These are phyloP conservation scores for Podospora australis DNA, from an alignment of 495 filamentous ascomycete species.

Conservation along the genomic window DNA sequence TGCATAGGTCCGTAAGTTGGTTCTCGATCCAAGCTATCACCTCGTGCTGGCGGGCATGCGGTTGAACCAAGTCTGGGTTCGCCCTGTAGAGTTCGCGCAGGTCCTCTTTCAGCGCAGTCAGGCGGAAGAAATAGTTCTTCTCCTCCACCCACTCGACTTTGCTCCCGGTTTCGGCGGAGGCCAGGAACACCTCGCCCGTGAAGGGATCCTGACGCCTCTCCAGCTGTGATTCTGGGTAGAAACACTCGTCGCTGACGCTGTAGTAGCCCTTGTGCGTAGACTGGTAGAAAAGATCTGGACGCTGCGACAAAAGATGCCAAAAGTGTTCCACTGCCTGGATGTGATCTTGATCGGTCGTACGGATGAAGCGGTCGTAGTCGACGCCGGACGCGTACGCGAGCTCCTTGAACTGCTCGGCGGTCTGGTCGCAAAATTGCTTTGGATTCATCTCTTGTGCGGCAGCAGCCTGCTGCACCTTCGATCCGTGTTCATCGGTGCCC, in stretches of 20 bases:
- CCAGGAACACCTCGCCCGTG: conserved; percentile 76
- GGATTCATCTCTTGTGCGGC: conserved; percentile 48
- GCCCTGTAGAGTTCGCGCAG: conserved; percentile 72
- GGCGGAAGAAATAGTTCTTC: conserved; percentile 87
- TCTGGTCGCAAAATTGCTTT: conserved; percentile 52
- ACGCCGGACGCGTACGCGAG: conserved; percentile 64
- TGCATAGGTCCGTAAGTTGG: conserved; percentile 76
- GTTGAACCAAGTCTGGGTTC: conserved; percentile 66
- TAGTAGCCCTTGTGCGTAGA: conserved; percentile 93
- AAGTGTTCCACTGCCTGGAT: conserved; percentile 83
- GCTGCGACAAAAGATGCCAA: conserved; percentile 71
- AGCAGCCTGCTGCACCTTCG: conserved; percentile 93
- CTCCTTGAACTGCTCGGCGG: conserved; percentile 57
- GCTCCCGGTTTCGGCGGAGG: conserved; percentile 79
- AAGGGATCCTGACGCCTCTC: conserved; percentile 67
- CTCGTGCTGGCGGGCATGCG: conserved; percentile 56
- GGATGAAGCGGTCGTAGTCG: conserved; percentile 76
- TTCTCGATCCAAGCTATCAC: conserved; percentile 62
- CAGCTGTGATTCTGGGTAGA: conserved; percentile 73
- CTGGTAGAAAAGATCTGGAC: conserved; percentile 75
- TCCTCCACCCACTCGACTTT: conserved; percentile 95
- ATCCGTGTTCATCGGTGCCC: conserved; percentile 96
- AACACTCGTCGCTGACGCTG: conserved; percentile 91
- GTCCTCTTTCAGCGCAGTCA: conserved; percentile 69
- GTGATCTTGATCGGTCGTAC: conserved; percentile 80